These are phyloP conservation scores for Cubamyces sp. DNA, from an alignment of 768 basidiomycete genomes.

Conservation along the genomic window DNA sequence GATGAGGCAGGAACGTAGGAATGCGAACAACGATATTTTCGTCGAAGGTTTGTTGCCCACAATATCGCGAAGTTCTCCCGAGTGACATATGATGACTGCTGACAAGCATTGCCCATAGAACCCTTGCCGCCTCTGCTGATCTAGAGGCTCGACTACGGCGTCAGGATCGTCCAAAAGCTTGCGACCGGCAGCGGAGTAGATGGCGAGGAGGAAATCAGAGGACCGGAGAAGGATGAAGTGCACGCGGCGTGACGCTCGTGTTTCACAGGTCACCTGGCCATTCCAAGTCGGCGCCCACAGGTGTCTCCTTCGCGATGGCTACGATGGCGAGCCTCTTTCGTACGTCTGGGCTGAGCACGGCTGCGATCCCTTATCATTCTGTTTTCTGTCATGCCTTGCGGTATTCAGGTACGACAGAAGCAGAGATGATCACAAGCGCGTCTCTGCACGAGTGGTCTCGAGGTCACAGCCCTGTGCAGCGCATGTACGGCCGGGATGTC, in stretches of 20 bases:
- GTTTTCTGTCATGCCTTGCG: conserved; percentile 14
- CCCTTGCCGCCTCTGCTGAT: no score
- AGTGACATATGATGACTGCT: neutral
- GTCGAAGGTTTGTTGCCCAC: no score
- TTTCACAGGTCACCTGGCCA: conserved; percentile 12
- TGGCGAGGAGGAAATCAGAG: neutral
- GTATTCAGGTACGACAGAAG: conserved; percentile 21
- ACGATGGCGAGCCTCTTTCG: conserved; percentile 5
- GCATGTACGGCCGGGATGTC: conserved; percentile 9
- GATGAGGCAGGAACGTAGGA: no score
- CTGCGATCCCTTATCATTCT: conserved; percentile 12
- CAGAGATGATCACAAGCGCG: conserved; percentile 16
- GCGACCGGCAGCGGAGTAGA: neutral
- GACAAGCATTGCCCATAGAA: neutral
- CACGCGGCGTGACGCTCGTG: neutral
- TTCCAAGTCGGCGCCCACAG: conserved; percentile 7
- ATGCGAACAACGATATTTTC: no score
- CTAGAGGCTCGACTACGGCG: no score
- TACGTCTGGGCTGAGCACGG: neutral
- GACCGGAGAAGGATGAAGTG: neutral
- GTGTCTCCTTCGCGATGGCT: conserved; percentile 8
- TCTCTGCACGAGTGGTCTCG: neutral
- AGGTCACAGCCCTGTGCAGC: neutral
- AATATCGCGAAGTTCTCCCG: no score
- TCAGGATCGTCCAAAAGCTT: no score